Evolutionary conservation across 768 basidiomycete genomes (phyloP).

Genomic region (Boletus rubescentipes): DNA sequence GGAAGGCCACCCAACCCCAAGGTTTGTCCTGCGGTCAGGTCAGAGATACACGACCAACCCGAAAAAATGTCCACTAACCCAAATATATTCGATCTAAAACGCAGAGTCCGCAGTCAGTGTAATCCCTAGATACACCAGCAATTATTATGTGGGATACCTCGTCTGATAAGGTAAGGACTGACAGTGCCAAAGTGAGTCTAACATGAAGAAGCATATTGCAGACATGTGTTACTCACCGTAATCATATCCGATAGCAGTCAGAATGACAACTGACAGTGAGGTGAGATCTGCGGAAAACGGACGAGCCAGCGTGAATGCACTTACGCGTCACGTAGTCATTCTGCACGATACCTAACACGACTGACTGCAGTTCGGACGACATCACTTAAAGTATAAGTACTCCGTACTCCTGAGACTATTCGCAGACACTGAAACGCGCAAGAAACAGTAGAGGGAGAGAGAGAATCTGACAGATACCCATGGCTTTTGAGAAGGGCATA

Average conservation of each 20-base stretch:
- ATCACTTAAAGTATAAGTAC: neutral
- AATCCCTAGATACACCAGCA: neutral
- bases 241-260: slow-evolving; percentile 8
- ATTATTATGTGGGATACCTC: neutral
- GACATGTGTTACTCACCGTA: neutral
- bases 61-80: neutral
- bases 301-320: neutral
- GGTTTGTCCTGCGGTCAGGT: neutral
- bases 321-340: slow-evolving; percentile 2
- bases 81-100: slow-evolving; percentile 7
- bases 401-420: neutral
- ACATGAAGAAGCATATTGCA: neutral
- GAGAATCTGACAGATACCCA: neutral
- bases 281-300: neutral
- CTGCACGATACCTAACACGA: neutral
- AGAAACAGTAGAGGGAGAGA: neutral
- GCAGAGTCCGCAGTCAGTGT: neutral
- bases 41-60: neutral
- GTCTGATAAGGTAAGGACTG: slow-evolving; percentile 8
- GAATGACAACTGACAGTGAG: neutral
- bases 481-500: neutral
- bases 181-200: neutral
- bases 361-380: neutral
- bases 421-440: neutral
- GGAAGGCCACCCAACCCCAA: slow-evolving; percentile 1